Base-by-base conservation (phyloP, 495 filamentous ascomycete genomes). In the Aspergillus leporis region DNA sequence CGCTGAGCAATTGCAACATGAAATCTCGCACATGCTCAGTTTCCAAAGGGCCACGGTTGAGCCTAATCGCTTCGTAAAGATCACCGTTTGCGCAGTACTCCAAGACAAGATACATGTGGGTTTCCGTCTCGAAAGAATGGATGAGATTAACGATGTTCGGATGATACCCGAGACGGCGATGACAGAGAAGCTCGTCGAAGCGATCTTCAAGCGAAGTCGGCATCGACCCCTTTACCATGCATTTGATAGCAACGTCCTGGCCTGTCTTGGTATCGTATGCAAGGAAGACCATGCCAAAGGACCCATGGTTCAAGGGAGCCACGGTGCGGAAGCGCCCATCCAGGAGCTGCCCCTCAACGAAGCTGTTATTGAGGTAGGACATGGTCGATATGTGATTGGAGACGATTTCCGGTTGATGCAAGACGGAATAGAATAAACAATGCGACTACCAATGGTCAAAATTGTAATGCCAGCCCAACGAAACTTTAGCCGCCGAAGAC, bases 21-120 rank as follows among this genome's bases (percentile, higher is more conserved):
- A 97, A 95, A 38, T 90, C 90, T 50, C 93, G 89, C 54, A 98
- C 94, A 73, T 98, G 92, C 65, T 97, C 91, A 32, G 94, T 98
- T 77, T 97, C 90, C 62, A 94, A 67, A 5, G 94, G 95, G 32
- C 94, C 94, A 61, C 87, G 88, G 56, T 87, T 90, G 59, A 84
- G 80, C 55, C 94, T 90, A 70, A 98, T 98, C 30, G 95, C 92
- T 79, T 98, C 94, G 75, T 98, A 98, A 18, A 98, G 82, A 74
- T 98, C 94, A 56, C 94, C 94, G 72, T 90, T 94, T n/a, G 89
- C 81, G 78, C 94, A 98, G 66, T 91, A 97, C 77, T 98, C 94
- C 65, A 98, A 80, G 59, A 97, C 93, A 51, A 98, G 83, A 73
- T 96, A 98, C 61, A 88, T 78, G 70, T 98, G 94, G 31, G 85